Evolutionary conservation across 805 yeast species (phyloP).

Genomic region (Yarrowia yakushimensis): DNA sequence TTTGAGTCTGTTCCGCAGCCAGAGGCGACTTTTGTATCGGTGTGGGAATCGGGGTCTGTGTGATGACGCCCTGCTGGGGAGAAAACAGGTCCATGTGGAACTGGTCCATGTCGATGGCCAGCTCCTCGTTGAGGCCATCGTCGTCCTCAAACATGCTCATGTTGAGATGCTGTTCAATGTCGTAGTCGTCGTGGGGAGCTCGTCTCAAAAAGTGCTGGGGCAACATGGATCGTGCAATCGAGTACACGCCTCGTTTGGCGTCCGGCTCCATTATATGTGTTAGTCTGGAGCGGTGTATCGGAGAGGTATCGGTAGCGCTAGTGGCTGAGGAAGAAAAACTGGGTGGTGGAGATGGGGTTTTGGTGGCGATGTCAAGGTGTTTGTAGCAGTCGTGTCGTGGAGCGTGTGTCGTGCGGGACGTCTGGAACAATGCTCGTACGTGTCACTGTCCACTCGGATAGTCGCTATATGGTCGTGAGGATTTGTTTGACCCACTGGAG

Average conservation of each 20-base stretch:
- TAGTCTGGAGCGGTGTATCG: background rate
- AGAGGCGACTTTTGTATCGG: background rate
- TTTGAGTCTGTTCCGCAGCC: background rate
- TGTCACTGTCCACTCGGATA: no score
- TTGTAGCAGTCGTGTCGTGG: no score
- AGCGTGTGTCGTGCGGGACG: no score
- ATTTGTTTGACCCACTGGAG: background rate
- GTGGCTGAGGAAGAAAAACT: no score
- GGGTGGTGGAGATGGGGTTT: no score
- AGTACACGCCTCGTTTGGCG: constrained; percentile 15
- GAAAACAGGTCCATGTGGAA: constrained; percentile 15
- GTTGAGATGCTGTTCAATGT: constrained; percentile 31
- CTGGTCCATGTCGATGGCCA: constrained; percentile 18
- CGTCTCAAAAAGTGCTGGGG: constrained; percentile 18
- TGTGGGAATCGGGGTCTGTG: background rate
- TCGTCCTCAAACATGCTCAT: constrained; percentile 30
- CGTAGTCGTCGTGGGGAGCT: constrained; percentile 28
- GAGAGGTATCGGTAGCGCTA: background rate
- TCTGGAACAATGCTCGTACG: no score
- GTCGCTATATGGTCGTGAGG: background rate
- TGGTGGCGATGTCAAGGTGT: background rate
- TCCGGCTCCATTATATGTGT: background rate
- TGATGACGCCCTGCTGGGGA: constrained; percentile 1
- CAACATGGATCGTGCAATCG: constrained; percentile 20
- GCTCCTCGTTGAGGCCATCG: constrained; percentile 14